phyloP scores from a whole-genome alignment of 1,139 yeast genomes.

The Spencermartinsiella ligniputridi region DNA sequence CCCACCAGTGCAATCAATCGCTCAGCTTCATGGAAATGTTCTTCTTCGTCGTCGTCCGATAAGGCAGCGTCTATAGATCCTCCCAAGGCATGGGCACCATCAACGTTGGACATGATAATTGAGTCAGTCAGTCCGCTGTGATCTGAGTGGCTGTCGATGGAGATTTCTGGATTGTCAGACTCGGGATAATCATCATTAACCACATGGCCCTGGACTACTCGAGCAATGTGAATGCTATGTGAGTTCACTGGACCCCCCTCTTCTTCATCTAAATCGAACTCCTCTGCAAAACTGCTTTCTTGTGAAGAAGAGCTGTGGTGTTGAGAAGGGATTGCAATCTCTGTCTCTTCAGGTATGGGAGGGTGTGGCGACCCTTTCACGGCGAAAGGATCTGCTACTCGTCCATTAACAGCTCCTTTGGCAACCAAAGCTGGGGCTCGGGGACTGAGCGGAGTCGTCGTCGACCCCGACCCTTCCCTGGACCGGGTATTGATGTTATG shows the following conservation, averaged over 20 bases:
- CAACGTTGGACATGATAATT: constrained; percentile 12
- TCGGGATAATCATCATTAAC: constrained; percentile 75
- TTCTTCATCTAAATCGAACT: constrained; percentile 34
- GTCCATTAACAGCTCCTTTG: neutral
- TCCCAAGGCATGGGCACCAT: constrained; percentile 52
- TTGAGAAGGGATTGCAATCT: neutral
- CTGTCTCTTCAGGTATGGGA: neutral
- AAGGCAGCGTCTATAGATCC: constrained; percentile 79
- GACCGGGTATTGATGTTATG: constrained; percentile 15
- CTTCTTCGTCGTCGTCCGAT: constrained; percentile 81
- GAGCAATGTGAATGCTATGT: constrained; percentile 89
- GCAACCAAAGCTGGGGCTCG: neutral
- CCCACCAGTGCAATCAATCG: constrained; percentile 94
- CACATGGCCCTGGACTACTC: constrained; percentile 95
- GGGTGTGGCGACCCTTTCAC: neutral
- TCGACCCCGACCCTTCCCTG: neutral
- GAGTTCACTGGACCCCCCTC: constrained; percentile 62
- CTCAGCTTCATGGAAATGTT: constrained; percentile 66
- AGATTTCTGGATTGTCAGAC: constrained; percentile 22
- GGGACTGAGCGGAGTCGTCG: neutral
- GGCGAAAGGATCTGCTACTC: neutral
- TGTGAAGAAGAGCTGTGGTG: neutral
- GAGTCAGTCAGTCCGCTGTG: constrained; percentile 11
- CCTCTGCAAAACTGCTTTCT: neutral
- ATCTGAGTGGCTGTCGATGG: constrained; percentile 14